phyloP scores from a whole-genome alignment of 192 early-diverging fungal species.

The Coemansia sp. region DNA sequence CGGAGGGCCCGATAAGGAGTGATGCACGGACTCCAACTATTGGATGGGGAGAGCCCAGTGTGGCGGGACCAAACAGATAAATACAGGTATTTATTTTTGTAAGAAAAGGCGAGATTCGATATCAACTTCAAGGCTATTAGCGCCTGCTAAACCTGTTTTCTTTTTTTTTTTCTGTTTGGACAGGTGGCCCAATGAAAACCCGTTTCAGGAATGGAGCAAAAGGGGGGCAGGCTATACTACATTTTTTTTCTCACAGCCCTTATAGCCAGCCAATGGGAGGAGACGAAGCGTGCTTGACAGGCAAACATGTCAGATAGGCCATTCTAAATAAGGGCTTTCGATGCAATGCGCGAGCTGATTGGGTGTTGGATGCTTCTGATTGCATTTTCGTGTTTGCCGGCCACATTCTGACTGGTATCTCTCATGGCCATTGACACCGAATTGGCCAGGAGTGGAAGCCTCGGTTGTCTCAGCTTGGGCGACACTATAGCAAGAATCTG shows the following conservation, averaged over 20 bases:
- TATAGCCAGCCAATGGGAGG: neutral
- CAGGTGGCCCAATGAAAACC: neutral
- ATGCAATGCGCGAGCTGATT: neutral
- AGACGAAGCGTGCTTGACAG: neutral
- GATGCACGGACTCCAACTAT: neutral
- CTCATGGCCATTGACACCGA: neutral
- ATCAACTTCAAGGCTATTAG: neutral
- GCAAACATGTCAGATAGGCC: neutral
- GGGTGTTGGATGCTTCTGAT: neutral
- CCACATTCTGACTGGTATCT: neutral
- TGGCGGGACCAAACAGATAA: neutral
- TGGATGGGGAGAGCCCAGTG: neutral
- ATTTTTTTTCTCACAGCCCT: conserved; percentile 7
- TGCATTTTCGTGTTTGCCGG: neutral
- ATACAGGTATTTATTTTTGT: neutral
- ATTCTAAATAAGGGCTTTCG: neutral
- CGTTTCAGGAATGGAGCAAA: neutral
- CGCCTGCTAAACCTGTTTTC: neutral
- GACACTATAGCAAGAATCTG: neutral
- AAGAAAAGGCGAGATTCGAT: neutral
- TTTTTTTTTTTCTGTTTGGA: neutral
- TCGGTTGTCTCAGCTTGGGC: neutral
- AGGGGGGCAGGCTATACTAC: neutral
- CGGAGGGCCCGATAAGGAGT: conserved; percentile 4
- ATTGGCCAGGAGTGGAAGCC: neutral